Conservation (phyloP, 352 stramenopile genomes). For the Globisporangium spinosum region DNA sequence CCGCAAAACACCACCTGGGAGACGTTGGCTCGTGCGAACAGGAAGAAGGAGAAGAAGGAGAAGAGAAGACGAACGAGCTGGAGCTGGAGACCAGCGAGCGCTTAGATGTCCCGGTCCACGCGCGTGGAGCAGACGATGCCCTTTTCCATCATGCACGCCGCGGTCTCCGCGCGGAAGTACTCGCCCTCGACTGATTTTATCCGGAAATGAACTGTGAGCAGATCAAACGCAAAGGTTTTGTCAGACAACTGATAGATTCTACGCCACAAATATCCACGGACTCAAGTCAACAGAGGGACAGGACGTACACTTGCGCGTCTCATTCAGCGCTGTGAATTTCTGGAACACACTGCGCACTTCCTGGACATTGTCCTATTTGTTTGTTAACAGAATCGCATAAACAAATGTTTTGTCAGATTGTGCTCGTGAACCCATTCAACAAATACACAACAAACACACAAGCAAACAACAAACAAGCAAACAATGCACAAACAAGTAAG, state of each 20-base stretch:
- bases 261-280: too few species aligned
- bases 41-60: neutral
- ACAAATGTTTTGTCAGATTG: slow-evolving; percentile 5
- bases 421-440: neutral
- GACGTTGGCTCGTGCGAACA: neutral
- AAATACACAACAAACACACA: slow-evolving; percentile 7
- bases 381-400: neutral
- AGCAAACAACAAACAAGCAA: neutral
- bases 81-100: neutral
- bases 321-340: slow-evolving; percentile 57
- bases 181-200: slow-evolving; percentile 81
- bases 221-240: slow-evolving; percentile 4
- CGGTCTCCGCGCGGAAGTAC: slow-evolving; percentile 69
- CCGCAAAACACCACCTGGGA: neutral
- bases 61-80: neutral
- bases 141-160: slow-evolving; percentile 66
- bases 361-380: slow-evolving; percentile 42
- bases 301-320: slow-evolving; percentile 66
- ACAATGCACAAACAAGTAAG: too few species aligned
- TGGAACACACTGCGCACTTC: slow-evolving; percentile 64
- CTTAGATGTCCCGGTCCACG: slow-evolving; percentile 60
- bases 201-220: slow-evolving; percentile 62
- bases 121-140: slow-evolving; percentile 78
- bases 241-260: neutral
- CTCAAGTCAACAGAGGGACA: neutral